Evolutionary conservation across 2,329 filamentous ascomycete species (phyloP).

Genomic region (Sphaerulina vaccinii): DNA sequence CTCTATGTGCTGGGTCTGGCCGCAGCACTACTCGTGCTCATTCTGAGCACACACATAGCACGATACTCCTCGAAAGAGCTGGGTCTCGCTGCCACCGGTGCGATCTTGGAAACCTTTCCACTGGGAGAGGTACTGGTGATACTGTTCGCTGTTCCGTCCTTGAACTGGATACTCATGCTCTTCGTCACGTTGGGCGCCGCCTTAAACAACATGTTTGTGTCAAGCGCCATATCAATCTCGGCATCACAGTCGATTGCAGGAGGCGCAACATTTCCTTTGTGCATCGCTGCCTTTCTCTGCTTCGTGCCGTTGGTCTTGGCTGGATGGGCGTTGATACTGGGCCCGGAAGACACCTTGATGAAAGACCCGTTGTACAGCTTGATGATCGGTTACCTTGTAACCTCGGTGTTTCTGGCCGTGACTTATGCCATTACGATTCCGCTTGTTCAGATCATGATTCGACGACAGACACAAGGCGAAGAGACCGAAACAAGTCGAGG

Average conservation of each 20-base stretch:
- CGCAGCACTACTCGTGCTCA: not conserved
- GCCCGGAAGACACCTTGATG: too few species aligned
- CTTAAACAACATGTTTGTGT: not conserved
- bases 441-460: too few species aligned
- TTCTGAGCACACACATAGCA: not conserved
- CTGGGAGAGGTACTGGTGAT: not conserved
- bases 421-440: not conserved
- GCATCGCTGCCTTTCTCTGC: not conserved
- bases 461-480: too few species aligned
- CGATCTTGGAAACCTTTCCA: not conserved
- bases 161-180: not conserved
- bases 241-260: not conserved
- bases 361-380: too few species aligned
- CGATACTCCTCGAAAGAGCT: not conserved
- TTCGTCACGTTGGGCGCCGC: not conserved
- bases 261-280: not conserved
- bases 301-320: not conserved
- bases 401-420: too few species aligned
- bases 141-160: not conserved
- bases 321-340: too few species aligned
- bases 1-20: not conserved
- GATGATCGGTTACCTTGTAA: too few species aligned
- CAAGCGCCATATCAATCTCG: not conserved
- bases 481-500: too few species aligned
- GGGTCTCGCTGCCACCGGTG: not conserved